Base-by-base conservation (phyloP, 2,329 filamentous ascomycete genomes). In the Beauveria pseudobassiana region DNA sequence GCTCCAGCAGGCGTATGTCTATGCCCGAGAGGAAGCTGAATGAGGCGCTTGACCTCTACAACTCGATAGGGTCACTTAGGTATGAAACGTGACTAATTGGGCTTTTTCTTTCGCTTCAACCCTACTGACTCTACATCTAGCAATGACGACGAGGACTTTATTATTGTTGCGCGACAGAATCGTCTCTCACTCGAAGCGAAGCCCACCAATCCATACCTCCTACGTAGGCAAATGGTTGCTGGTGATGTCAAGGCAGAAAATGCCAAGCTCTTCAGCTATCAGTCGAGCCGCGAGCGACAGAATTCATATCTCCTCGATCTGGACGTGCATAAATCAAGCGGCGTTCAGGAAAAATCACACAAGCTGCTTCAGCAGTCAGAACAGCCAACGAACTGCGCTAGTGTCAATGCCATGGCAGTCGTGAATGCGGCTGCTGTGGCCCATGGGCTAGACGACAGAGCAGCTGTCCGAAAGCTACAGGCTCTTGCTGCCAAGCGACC, bases 1-100 rank as follows among this genome's bases (percentile, higher is more conserved):
- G 38, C 82, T 90, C 26, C 91, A 95, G 73, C 87, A 91, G 69
- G 82, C 89, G 28, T 93, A 88, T 67, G 87, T 91, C 1, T 80
- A 89, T 62, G 82, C 83, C 2, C 85, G 82, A 65, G 72, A 89
- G 64, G 20, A 87, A 87, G 67, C 69, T 78, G 18, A 80, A 85
- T 28, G 87, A 92, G 66, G 89, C 89, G 0, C 78, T 82, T 54
- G 78, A 82, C 49, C 70, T 92, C 40, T 84, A 85, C 55, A 81
- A 80, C 58, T 81, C 80, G n/a, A 77, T 92, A 34, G 80, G 80
- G n/a, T 74, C 82, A 62, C 75, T 80, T 56, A 81, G 83, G 87
- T 90, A 76, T 72, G 86, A 73, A 42, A 7, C 40, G 26, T 24
- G 24, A 40, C 7, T 28, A 20, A 9, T 42, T n/a, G 8, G 34